These are phyloP conservation scores for Hypomontagnella monticulosa DNA, from an alignment of 495 filamentous ascomycete genomes.

Conservation along the genomic window DNA sequence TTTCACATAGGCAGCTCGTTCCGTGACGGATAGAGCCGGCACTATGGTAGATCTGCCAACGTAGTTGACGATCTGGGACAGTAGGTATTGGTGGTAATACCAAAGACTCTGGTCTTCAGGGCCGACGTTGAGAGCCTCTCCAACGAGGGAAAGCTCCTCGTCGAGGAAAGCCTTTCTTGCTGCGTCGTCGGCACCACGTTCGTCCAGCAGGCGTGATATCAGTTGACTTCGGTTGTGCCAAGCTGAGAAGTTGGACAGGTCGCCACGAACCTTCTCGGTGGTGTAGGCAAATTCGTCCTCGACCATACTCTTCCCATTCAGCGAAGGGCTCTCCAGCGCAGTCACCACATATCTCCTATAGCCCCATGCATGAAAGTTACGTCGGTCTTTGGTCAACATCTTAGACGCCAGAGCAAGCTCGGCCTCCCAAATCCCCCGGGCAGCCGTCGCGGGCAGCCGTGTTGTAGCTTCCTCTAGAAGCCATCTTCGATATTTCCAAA, in stretches of 20 bases:
- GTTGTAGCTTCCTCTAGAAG: constrained; percentile 74
- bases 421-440: constrained; percentile 77
- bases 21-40: constrained; percentile 66
- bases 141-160: constrained; percentile 77
- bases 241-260: constrained; percentile 94
- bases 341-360: constrained; percentile 82
- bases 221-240: constrained; percentile 92
- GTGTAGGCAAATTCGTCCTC: constrained; percentile 90
- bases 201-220: constrained; percentile 77
- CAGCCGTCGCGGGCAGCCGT: constrained; percentile 62
- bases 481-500: constrained; percentile 98
- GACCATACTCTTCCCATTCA: constrained; percentile 67
- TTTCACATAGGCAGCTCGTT: constrained; percentile 72
- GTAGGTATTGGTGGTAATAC: constrained; percentile 81
- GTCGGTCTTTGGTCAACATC: constrained; percentile 84
- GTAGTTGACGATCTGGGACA: constrained; percentile 64
- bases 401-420: constrained; percentile 84
- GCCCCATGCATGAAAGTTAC: constrained; percentile 98
- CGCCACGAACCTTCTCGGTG: constrained; percentile 80
- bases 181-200: constrained; percentile 68
- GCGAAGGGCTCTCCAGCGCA: constrained; percentile 67
- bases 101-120: constrained; percentile 92
- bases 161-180: constrained; percentile 76
- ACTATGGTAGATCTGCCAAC: constrained; percentile 64
- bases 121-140: constrained; percentile 81